A percentile compares a stretch with the other conserved stretches of the same genome.
These are phyloP conservation scores for Pythium periplocum DNA, from an alignment of 352 stramenopile species.

Conservation along the genomic window DNA sequence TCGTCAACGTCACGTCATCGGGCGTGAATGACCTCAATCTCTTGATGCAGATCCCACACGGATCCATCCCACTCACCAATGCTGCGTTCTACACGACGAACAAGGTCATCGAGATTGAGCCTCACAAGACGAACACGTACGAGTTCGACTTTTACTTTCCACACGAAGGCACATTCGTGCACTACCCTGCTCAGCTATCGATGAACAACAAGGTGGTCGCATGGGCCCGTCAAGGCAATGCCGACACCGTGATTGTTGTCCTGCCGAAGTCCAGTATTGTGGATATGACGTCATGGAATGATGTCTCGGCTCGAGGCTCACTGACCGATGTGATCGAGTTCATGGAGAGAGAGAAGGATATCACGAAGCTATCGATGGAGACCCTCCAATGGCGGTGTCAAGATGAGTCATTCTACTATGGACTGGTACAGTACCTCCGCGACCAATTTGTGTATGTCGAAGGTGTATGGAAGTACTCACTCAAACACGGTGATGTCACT, in stretches of 20 bases:
- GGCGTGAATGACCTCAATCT: constrained; percentile 32
- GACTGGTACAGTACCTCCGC: constrained; percentile 28
- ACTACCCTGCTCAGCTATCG: constrained; percentile 48
- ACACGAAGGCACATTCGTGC: constrained; percentile 28
- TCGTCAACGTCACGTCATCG: constrained; percentile 47
- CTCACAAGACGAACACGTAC: constrained; percentile 39
- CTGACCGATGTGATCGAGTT: constrained; percentile 37
- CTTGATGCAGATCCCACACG: constrained; percentile 63
- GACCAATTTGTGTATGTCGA: constrained; percentile 30
- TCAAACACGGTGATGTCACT: constrained; percentile 34
- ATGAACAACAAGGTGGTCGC: constrained; percentile 30
- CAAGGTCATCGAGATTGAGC: constrained; percentile 22
- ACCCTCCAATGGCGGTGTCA: constrained; percentile 39
- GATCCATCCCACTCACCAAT: constrained; percentile 34
- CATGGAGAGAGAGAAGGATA: constrained; percentile 18
- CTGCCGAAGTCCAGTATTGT: constrained; percentile 24
- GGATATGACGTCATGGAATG: constrained; percentile 54
- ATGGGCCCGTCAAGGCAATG: constrained; percentile 14
- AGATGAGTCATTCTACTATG: constrained; percentile 31
- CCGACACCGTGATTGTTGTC: constrained; percentile 18
- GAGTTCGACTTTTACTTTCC: constrained; percentile 66
- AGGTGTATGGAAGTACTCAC: constrained; percentile 45
- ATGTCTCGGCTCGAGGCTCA: constrained; percentile 40
- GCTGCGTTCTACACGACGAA: constrained; percentile 47
- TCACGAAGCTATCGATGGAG: constrained; percentile 26